Evolutionary conservation across 2,329 filamentous ascomycete species (phyloP).

Genomic region (Aureobasidium sp.): DNA sequence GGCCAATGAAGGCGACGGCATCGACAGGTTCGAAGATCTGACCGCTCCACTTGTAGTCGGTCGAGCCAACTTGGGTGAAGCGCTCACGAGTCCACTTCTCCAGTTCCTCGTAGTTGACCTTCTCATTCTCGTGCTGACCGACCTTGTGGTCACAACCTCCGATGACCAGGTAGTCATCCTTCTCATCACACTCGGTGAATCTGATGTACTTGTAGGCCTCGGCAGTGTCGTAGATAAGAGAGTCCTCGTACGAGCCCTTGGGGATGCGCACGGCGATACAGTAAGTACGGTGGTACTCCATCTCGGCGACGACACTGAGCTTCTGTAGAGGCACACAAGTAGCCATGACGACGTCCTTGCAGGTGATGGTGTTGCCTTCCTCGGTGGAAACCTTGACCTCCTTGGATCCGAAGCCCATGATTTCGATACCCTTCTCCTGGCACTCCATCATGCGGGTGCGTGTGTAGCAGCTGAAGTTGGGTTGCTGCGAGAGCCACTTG

Average conservation of each 20-base stretch:
- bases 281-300: constrained; percentile 48
- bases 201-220: constrained; percentile 50
- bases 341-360: constrained; percentile 43
- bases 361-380: constrained; percentile 39
- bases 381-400: constrained; percentile 40
- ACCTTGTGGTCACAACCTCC: constrained; percentile 52
- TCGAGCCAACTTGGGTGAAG: constrained; percentile 40
- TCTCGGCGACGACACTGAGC: constrained; percentile 43
- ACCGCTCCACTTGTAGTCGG: constrained; percentile 51
- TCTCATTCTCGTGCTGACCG: constrained; percentile 40
- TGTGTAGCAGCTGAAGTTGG: constrained; percentile 46
- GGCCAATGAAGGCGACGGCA: constrained; percentile 48
- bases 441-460: constrained; percentile 41
- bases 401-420: constrained; percentile 38
- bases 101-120: constrained; percentile 40
- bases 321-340: constrained; percentile 50
- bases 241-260: constrained; percentile 44
- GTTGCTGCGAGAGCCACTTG: constrained; percentile 42
- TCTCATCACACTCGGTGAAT: constrained; percentile 44
- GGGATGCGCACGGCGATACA: constrained; percentile 48
- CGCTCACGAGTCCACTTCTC: constrained; percentile 46
- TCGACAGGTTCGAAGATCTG: constrained; percentile 50
- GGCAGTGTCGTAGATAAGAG: constrained; percentile 47
- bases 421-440: constrained; percentile 40
- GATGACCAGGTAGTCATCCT: constrained; percentile 48